A percentile compares a stretch with the other conserved stretches of the same genome.
Conservation (phyloP, 495 filamentous ascomycete species). For the Filosporella fistucella region DNA sequence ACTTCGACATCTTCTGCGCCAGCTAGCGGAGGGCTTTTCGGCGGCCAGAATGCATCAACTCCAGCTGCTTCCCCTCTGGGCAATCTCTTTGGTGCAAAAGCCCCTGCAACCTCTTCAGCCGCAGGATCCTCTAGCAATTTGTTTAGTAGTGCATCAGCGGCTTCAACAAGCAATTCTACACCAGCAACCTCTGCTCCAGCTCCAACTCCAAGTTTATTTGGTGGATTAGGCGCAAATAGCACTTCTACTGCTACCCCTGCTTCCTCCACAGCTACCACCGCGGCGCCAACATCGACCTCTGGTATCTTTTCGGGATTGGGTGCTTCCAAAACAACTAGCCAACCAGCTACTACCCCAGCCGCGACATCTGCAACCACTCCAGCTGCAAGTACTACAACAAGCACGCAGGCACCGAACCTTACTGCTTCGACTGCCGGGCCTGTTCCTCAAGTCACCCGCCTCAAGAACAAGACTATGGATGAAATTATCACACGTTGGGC, state of each 20-base stretch:
- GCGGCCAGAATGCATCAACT: constrained; percentile 7
- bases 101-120: constrained; percentile 1
- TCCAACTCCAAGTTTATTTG: constrained; percentile 3
- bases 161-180: constrained; percentile 10
- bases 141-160: constrained; percentile 4
- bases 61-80: background rate
- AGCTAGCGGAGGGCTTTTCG: background rate
- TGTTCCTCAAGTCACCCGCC: constrained; percentile 72
- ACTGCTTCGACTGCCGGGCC: constrained; percentile 72
- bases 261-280: background rate
- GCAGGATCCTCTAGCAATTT: constrained; percentile 12
- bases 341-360: constrained; percentile 5
- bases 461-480: constrained; percentile 99
- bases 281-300: constrained; percentile 8
- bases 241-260: constrained; percentile 1
- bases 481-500: constrained; percentile 99
- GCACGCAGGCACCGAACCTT: background rate
- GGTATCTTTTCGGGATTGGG: constrained; percentile 1
- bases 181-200: constrained; percentile 19
- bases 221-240: background rate
- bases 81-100: background rate
- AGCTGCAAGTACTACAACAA: constrained; percentile 3
- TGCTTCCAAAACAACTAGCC: background rate
- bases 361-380: constrained; percentile 4
- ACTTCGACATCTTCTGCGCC: background rate